Evolutionary conservation across 176 grass and related monocot genomes (phyloP), one percentile per base, ranked within the genome.

Genomic region (Phyllostachys edulis): DNA sequence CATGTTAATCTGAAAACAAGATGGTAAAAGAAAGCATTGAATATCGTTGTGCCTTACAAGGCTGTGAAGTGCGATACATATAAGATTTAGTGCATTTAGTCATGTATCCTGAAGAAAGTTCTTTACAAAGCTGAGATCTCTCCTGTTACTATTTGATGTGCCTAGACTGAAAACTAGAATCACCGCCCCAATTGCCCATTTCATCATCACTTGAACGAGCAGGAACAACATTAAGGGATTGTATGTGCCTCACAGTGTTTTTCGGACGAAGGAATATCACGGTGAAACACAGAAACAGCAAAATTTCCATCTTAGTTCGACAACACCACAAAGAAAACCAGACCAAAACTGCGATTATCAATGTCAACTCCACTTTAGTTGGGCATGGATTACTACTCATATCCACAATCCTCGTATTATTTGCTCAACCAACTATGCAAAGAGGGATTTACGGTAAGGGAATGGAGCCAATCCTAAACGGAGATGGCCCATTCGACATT

Each of bases 381-480:
- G 40, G 63, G 60, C 76, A 87, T 66, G 74, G 20, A 68, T 54
- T 73, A 67, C 67, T 73, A 79, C 38, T 52, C 67, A 83, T 84
- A 79, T 86, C 84, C 67, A 79, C 84, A 87, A 84, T 79, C 80
- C 89, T 87, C 20, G 38, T 72, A 91, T 87, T 88, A 78, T 87
- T 91, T 80, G 85, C 85, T 62, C 73, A 67, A 66, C 76, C 87
- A 89, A 39, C 72, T 69, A 86, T 85, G 89, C 73, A 84, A 45
- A 79, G 70, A 76, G 82, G 26, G 70, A 78, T 37, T 27, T 77
- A 78, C 67, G 83, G 73, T 90, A 29, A 44, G 18, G 57, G 67
- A 90, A 90, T 81, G 82, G 45, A 32, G 46, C 89, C 84, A 85
- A 59, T 94, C 90, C 87, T 87, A 47, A 52, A 36, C 47, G 82